Base-by-base conservation (phyloP, 257 asterid genomes). In the Capsicum pubescens region DNA sequence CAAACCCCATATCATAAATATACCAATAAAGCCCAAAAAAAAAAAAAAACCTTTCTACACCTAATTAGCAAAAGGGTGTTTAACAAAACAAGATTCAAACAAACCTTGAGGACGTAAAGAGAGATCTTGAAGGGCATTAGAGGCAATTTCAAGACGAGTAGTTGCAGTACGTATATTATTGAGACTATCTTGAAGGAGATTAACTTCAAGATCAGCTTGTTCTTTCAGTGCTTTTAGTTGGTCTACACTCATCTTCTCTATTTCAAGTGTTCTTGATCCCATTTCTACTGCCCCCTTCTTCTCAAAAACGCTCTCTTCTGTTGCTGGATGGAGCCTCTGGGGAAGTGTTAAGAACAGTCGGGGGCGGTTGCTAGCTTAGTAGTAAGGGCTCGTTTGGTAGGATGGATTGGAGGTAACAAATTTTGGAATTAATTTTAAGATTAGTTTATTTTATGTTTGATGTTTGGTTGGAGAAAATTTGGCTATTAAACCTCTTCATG, bases 81-180 rank as follows among this genome's bases (percentile, higher is more conserved):
- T 26, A 26, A 26, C 32, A 26, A 26, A 26, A 26, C 32, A 26
- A 26, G 32, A 26, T 26, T 26, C 32, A 26, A 26, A n/a, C 52
- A 6, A 39, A 94, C 98, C 98, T 85, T 88, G 90, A 82, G 97
- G 95, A 68, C 98, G 95, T 82, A 91, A 88, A 84, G 98, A 92
- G 77, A 95, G 96, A 82, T 93, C 98, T 80, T 89, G 89, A 59
- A 95, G 97, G 82, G 98, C 97, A 86, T 90, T 88, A 84, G 98
- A 94, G 77, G 98, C 98, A 83, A 88, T 79, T 87, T 92, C 98
- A 7, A 95, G 96, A 57, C 98, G 98, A 82, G 89, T 82, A 57
- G 94, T 93, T 86, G 98, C 98, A 56, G 93, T 91, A 68, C 98
- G 97, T 88, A 95, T 90, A 80, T 95, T 95, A 85, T 88, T 93